These are phyloP conservation scores for Apiospora pterosperma DNA, from an alignment of 2,329 filamentous ascomycete species.

Conservation along the genomic window DNA sequence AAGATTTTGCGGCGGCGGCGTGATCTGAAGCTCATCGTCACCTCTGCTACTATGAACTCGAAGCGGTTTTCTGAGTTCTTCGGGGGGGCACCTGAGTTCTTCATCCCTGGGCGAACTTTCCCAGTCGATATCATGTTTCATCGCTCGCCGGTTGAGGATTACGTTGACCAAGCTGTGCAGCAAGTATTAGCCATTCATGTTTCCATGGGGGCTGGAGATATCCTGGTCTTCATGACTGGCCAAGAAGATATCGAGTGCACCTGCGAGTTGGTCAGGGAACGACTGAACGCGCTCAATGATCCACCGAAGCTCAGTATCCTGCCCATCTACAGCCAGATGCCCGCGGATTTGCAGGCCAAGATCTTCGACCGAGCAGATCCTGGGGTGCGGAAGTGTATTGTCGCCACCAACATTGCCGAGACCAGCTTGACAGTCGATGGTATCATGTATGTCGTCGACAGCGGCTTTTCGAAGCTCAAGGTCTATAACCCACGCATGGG, in stretches of 20 bases:
- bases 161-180: conserved; percentile 94
- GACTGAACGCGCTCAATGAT: conserved; percentile 85
- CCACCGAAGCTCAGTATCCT: conserved; percentile 92
- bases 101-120: conserved; percentile 93
- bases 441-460: conserved; percentile 98
- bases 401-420: conserved; percentile 97
- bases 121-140: conserved; percentile 97
- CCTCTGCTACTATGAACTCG: conserved; percentile 97
- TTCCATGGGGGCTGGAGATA: conserved; percentile 88
- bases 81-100: conserved; percentile 92
- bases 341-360: conserved; percentile 93
- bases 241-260: conserved; percentile 98
- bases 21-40: conserved; percentile 95
- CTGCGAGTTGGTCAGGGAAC: conserved; percentile 86
- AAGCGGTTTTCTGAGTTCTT: conserved; percentile 96
- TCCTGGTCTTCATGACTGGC: conserved; percentile 98
- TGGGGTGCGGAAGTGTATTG: conserved; percentile 93
- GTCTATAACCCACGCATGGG: conserved; percentile 99
- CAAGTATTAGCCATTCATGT: conserved; percentile 95
- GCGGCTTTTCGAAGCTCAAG: conserved; percentile 94
- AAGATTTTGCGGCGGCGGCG: conserved; percentile 87
- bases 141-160: conserved; percentile 92
- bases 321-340: conserved; percentile 99
- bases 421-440: conserved; percentile 97
- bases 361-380: conserved; percentile 92